A percentile compares a stretch with the other conserved stretches of the same genome.
phyloP scores from a whole-genome alignment of 441 rosid species.

The Macaranga tanarius region DNA sequence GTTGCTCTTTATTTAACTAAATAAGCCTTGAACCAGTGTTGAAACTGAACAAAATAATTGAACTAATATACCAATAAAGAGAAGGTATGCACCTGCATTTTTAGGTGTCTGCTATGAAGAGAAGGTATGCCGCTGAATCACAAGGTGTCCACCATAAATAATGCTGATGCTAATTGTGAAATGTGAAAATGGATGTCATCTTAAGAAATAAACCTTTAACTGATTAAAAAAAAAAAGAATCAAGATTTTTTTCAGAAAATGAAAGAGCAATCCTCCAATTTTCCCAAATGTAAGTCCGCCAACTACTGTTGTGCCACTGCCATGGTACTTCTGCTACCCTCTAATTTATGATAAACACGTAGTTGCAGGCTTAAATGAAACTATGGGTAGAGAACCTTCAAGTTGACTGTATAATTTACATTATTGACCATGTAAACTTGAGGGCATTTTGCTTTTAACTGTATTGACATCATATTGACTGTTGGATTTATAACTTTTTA shows the following conservation, averaged over 20 bases:
- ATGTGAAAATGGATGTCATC: constrained; percentile 6
- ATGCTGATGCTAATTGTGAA: not conserved
- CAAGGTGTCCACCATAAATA: not conserved
- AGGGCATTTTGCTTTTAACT: constrained; percentile 2
- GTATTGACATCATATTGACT: not conserved
- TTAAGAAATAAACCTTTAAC: not conserved
- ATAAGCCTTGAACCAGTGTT: not conserved
- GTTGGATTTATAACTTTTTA: constrained; percentile 7
- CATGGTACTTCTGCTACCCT: not conserved
- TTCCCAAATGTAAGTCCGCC: no score
- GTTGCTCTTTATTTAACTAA: not conserved
- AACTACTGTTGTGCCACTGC: not conserved
- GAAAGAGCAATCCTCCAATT: not conserved
- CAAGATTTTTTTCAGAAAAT: not conserved
- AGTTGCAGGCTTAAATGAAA: not conserved
- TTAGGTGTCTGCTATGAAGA: not conserved
- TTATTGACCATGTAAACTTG: not conserved
- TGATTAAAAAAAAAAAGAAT: not conserved
- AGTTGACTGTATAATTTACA: not conserved
- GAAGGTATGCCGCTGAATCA: not conserved
- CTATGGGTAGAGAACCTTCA: not conserved
- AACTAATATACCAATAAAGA: not conserved
- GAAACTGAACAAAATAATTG: not conserved
- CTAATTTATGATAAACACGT: not conserved
- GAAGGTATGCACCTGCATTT: not conserved